These are phyloP conservation scores for Colletotrichum lini DNA, from an alignment of 2,329 filamentous ascomycete species.

Conservation along the genomic window DNA sequence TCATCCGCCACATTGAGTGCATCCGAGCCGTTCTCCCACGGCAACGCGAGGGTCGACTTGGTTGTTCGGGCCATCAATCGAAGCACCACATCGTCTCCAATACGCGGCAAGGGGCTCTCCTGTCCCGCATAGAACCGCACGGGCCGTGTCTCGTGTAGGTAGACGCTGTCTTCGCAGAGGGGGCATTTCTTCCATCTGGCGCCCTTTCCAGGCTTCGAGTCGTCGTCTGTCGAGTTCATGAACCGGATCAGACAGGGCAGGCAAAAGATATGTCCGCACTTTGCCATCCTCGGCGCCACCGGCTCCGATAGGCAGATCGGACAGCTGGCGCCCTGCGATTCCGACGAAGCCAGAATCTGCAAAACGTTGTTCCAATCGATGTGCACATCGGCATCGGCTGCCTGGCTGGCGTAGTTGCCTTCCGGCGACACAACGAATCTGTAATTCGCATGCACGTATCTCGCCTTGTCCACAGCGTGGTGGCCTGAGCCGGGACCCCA, in stretches of 20 bases:
- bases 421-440: conserved; percentile 93
- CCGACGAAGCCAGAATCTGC: conserved; percentile 90
- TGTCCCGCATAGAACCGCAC: conserved; percentile 94
- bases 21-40: conserved; percentile 82
- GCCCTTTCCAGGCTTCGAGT: conserved; percentile 76
- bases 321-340: conserved; percentile 90
- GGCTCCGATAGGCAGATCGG: conserved; percentile 96
- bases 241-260: conserved; percentile 93
- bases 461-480: conserved; percentile 91
- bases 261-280: conserved; percentile 97
- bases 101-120: conserved; percentile 83
- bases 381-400: conserved; percentile 88
- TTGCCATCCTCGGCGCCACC: conserved; percentile 95
- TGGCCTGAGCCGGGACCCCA: conserved; percentile 92
- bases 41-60: conserved; percentile 88
- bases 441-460: conserved; percentile 95
- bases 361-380: conserved; percentile 92
- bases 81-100: conserved; percentile 91
- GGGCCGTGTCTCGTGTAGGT: conserved; percentile 88
- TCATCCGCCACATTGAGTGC: conserved; percentile 78
- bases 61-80: conserved; percentile 86
- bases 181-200: conserved; percentile 94
- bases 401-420: conserved; percentile 84
- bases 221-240: conserved; percentile 90
- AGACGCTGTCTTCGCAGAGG: conserved; percentile 95